These are phyloP conservation scores for Blastosporella zonata DNA, from an alignment of 1,284 basidiomycete genomes.

Conservation along the genomic window DNA sequence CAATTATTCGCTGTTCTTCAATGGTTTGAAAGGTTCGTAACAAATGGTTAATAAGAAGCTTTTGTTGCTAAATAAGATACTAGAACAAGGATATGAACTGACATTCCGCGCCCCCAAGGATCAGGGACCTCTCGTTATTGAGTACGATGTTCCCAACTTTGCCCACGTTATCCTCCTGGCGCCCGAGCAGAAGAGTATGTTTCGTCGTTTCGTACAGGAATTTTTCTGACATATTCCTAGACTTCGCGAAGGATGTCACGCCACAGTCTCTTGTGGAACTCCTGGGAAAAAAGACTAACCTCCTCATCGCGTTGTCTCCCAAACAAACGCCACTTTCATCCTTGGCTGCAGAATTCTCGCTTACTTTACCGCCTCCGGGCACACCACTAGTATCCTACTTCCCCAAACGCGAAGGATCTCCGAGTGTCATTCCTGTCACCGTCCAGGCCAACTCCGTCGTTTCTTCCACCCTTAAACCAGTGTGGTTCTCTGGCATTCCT, in stretches of 20 bases:
- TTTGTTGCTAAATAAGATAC: neutral
- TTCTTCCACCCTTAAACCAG: slow-evolving; percentile 43
- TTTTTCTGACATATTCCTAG: slow-evolving; percentile 35
- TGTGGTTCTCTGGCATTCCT: slow-evolving; percentile 79
- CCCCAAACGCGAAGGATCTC: slow-evolving; percentile 58
- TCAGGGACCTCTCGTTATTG: slow-evolving; percentile 58
- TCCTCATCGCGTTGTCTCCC: slow-evolving; percentile 79
- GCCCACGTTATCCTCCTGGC: slow-evolving; percentile 84
- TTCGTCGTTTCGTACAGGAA: neutral
- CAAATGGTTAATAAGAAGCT: neutral
- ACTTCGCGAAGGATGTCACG: slow-evolving; percentile 71
- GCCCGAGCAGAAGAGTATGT: slow-evolving; percentile 77
- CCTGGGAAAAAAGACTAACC: slow-evolving; percentile 74
- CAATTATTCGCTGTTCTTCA: slow-evolving; percentile 81
- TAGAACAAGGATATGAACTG: slow-evolving; percentile 77
- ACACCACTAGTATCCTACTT: slow-evolving; percentile 76
- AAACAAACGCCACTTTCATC: slow-evolving; percentile 69
- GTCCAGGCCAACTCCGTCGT: slow-evolving; percentile 43
- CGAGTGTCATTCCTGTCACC: slow-evolving; percentile 58
- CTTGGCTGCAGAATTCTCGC: slow-evolving; percentile 74
- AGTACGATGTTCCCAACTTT: slow-evolving; percentile 73
- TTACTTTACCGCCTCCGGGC: slow-evolving; percentile 70
- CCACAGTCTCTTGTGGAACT: slow-evolving; percentile 82
- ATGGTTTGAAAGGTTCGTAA: slow-evolving; percentile 65
- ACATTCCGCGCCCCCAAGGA: slow-evolving; percentile 82